Evolutionary conservation across 805 yeast species (phyloP), one percentile per base, ranked within the genome.

Genomic region (Metschnikowia lunata): DNA sequence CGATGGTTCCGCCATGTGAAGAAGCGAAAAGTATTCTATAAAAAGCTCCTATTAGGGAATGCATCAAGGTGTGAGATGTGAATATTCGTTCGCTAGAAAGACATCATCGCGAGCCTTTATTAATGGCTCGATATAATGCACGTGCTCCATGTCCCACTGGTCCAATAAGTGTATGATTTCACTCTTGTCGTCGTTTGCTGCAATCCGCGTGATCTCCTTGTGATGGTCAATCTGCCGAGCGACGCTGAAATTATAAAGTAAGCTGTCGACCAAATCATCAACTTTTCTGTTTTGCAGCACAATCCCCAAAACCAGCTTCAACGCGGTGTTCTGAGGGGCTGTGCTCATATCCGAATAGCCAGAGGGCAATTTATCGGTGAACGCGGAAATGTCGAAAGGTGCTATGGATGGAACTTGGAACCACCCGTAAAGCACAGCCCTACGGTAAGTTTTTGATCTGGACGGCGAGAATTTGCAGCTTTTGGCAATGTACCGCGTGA

Each of bases 211-310:
- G 13, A 51, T 39, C 29, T 51, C 43, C 14, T 35, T 27, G 36
- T 45, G 50, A n/a, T 43, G 52, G 26, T 34, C 31, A 12, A 53
- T 34, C 30, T 47, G 54, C 26, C 45, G 41, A 11, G 46, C 47
- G 15, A 37, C 29, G 8, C 48, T 45, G 23, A 50, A 27, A 1
- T 79, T 85, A 58, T 83, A 87, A 12, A 83, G 61, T n/a, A 83
- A 62, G 0, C 83, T 71, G 57, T 83, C 90, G 8, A 81, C 76
- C 43, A 83, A 62, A 57, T 83, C 90, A 57, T 83, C 90, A 35
- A 76, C 75, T 56, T 83, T 83, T 15, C 58, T 60, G 23, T 46
- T 50, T 9, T 18, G 15, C 3, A 26, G 27, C 6, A 33, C 40
- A 23, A 50, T 37, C n/a, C 27, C 37, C 39, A 41, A 37, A 7